These are phyloP conservation scores for Venturia effusa DNA, from an alignment of 2,329 filamentous ascomycete species.

Conservation along the genomic window DNA sequence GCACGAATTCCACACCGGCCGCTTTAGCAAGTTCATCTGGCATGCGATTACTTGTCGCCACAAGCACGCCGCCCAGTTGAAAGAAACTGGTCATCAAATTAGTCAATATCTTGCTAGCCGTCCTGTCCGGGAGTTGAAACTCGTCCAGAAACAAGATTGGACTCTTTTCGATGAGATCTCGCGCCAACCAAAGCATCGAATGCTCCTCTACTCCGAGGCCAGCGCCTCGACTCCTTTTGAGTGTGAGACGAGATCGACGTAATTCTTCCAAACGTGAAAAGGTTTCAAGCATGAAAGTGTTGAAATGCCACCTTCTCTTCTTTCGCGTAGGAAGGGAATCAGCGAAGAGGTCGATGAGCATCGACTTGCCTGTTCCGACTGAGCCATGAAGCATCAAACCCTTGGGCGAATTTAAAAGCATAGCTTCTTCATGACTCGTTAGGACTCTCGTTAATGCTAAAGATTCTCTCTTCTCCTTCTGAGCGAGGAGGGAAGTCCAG, in stretches of 20 bases:
- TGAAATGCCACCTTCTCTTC: slow-evolving; percentile 73
- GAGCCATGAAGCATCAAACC: slow-evolving; percentile 71
- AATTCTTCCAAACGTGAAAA: slow-evolving; percentile 61
- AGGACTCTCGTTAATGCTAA: slow-evolving; percentile 59
- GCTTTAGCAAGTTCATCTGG: slow-evolving; percentile 71
- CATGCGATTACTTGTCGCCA: slow-evolving; percentile 75
- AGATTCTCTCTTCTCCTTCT: slow-evolving; percentile 41
- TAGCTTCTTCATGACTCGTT: slow-evolving; percentile 58
- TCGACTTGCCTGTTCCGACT: slow-evolving; percentile 73
- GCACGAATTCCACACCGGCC: slow-evolving; percentile 56
- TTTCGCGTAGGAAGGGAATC: slow-evolving; percentile 62
- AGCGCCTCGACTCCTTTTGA: background rate
- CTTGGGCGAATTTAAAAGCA: slow-evolving; percentile 59
- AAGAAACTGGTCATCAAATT: slow-evolving; percentile 73
- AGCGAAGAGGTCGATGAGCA: slow-evolving; percentile 75
- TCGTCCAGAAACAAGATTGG: slow-evolving; percentile 74
- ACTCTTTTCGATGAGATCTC: slow-evolving; percentile 62
- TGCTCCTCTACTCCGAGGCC: slow-evolving; percentile 41
- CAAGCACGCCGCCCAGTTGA: slow-evolving; percentile 67
- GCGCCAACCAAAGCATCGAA: slow-evolving; percentile 62
- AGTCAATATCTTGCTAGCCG: slow-evolving; percentile 67
- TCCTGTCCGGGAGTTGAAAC: slow-evolving; percentile 72
- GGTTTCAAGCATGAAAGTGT: slow-evolving; percentile 74
- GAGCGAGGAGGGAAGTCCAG: slow-evolving; percentile 43
- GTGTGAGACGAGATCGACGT: slow-evolving; percentile 25